phyloP scores from a whole-genome alignment of 2,329 filamentous ascomycete species.

The Ceratocystis lukuohia region DNA sequence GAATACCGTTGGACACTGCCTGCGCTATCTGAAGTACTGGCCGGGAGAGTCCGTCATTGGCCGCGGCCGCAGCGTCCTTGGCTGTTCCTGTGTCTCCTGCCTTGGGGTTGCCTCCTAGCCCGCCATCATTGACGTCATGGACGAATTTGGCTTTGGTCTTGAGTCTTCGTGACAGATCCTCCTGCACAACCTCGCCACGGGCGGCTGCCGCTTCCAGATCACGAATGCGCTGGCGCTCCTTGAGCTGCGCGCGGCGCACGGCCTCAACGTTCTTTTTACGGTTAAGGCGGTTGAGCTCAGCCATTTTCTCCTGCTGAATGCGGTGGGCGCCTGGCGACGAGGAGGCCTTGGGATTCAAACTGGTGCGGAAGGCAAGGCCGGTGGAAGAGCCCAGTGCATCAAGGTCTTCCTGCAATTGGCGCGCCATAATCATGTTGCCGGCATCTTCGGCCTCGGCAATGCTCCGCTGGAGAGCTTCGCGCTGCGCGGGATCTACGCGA shows the following conservation, averaged over 20 bases:
- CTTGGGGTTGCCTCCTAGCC: neutral
- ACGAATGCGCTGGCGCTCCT: conserved; percentile 55
- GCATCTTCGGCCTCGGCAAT: conserved; percentile 52
- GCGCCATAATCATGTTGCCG: conserved; percentile 46
- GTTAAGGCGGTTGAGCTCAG: conserved; percentile 72
- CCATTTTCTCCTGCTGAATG: conserved; percentile 67
- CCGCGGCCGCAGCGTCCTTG: conserved; percentile 22
- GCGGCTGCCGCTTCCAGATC: conserved; percentile 48
- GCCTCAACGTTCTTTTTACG: conserved; percentile 73
- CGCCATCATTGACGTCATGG: conserved; percentile 43
- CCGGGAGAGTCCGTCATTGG: neutral
- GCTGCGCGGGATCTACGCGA: conserved; percentile 53
- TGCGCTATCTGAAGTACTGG: conserved; percentile 16
- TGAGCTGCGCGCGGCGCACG: conserved; percentile 79
- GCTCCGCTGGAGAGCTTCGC: conserved; percentile 50
- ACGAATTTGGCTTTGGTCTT: conserved; percentile 55
- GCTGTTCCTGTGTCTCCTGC: conserved; percentile 28
- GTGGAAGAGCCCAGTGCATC: conserved; percentile 54
- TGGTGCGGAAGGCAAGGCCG: conserved; percentile 54
- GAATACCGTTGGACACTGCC: conserved; percentile 35
- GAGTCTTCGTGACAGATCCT: conserved; percentile 48
- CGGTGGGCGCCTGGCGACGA: conserved; percentile 34
- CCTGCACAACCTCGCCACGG: conserved; percentile 47
- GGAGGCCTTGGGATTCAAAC: conserved; percentile 40
- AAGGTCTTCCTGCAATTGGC: conserved; percentile 45